Percentiles rank a stretch among this genome's conserved stretches.
Evolutionary conservation across 768 basidiomycete genomes (phyloP).

Genomic region (Pulveroboletus sp.): DNA sequence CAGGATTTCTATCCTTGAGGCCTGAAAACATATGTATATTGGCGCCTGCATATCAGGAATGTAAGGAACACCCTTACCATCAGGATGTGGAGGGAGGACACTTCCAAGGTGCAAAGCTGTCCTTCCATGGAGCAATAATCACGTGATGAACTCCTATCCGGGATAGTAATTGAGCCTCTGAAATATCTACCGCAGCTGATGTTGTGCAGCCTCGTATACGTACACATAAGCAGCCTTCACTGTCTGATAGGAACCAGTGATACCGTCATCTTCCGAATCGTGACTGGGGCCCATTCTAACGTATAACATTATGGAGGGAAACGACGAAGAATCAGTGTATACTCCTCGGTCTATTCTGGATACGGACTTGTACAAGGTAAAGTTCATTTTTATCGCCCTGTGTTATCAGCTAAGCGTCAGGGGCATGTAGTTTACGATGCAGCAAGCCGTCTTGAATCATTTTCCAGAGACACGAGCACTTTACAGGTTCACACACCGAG

Average conservation of each 20-base stretch:
- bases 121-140: too few species aligned
- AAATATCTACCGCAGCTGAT: too few species aligned
- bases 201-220: too few species aligned
- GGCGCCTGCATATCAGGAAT: neutral
- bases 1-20: conserved; percentile 64
- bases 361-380: conserved; percentile 91
- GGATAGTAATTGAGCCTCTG: too few species aligned
- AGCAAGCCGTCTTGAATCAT: conserved; percentile 78
- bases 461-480: conserved; percentile 68
- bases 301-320: conserved; percentile 9
- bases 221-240: too few species aligned
- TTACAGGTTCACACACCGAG: conserved; percentile 81
- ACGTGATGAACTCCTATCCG: too few species aligned
- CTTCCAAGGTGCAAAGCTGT: too few species aligned
- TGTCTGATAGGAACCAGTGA: too few species aligned
- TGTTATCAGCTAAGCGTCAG: neutral
- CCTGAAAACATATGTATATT: conserved; percentile 24
- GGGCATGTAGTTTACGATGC: conserved; percentile 77
- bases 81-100: neutral
- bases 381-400: neutral
- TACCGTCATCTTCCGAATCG: too few species aligned
- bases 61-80: conserved; percentile 4
- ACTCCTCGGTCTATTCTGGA: conserved; percentile 64
- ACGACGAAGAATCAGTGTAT: conserved; percentile 10
- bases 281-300: neutral